Conservation (phyloP, 129 eudicot species). For the Flaveria sonorensis region DNA sequence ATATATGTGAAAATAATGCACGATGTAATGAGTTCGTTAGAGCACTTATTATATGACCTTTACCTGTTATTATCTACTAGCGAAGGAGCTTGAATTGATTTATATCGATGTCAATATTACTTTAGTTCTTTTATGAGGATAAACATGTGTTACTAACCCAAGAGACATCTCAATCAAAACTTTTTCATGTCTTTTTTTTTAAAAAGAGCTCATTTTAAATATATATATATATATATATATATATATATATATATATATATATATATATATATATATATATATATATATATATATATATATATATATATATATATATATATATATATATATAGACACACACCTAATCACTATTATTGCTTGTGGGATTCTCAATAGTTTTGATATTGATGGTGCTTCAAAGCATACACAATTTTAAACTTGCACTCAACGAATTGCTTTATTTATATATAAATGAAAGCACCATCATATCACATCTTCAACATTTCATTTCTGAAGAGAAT, state of each 20-base stretch:
- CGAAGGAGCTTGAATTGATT: no score
- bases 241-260: neutral
- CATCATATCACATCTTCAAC: neutral
- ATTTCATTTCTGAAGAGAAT: neutral
- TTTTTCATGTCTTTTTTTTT: neutral
- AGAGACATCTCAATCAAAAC: neutral
- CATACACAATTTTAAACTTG: conserved; percentile 48
- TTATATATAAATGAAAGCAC: conserved; percentile 18
- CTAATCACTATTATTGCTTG: conserved; percentile 39
- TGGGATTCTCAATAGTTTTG: conserved; percentile 32
- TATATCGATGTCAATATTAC: no score
- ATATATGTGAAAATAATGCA: no score
- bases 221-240: neutral
- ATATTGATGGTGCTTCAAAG: conserved; percentile 34
- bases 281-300: neutral
- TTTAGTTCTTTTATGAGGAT: no score
- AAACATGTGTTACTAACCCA: no score
- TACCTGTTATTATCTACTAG: no score
- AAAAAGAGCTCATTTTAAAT: neutral
- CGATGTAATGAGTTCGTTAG: no score
- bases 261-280: neutral
- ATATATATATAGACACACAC: neutral
- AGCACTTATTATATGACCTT: no score
- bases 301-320: neutral
- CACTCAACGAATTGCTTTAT: conserved; percentile 43